Conservation (phyloP, 2,329 filamentous ascomycete species). For the Blastomyces gilchristii region DNA sequence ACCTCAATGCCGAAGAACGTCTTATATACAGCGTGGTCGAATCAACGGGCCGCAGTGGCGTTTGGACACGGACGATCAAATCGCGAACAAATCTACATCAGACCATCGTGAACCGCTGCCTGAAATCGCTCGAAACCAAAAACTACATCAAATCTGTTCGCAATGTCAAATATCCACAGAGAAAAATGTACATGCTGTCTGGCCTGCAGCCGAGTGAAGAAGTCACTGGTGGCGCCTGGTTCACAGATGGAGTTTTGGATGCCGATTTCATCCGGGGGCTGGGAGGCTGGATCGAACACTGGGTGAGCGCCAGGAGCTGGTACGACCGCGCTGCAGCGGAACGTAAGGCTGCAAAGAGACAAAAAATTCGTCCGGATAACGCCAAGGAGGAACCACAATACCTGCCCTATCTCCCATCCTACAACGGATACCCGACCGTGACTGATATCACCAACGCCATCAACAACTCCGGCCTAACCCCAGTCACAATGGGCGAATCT, state of each 20-base stretch:
- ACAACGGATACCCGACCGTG: constrained; percentile 70
- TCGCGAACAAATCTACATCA: constrained; percentile 73
- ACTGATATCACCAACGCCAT: constrained; percentile 66
- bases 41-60: constrained; percentile 69
- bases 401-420: constrained; percentile 52
- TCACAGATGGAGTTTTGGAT: constrained; percentile 82
- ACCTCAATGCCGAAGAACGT: constrained; percentile 57
- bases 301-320: constrained; percentile 62
- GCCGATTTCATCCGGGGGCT: constrained; percentile 75
- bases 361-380: constrained; percentile 27
- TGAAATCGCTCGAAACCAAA: constrained; percentile 75
- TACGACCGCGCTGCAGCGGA: constrained; percentile 41
- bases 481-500: constrained; percentile 56
- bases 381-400: constrained; percentile 24
- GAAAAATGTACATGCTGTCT: constrained; percentile 93
- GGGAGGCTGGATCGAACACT: constrained; percentile 61
- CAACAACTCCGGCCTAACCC: constrained; percentile 57
- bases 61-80: constrained; percentile 84
- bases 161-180: constrained; percentile 78
- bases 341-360: constrained; percentile 30
- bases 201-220: constrained; percentile 77
- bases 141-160: constrained; percentile 80
- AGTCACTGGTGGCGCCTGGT: constrained; percentile 89
- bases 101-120: constrained; percentile 64
- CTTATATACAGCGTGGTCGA: constrained; percentile 87